A percentile compares a stretch with the other conserved stretches of the same genome.
These are phyloP conservation scores for Saksenaea oblongispora DNA, from an alignment of 371 early-diverging fungal species.

Conservation along the genomic window DNA sequence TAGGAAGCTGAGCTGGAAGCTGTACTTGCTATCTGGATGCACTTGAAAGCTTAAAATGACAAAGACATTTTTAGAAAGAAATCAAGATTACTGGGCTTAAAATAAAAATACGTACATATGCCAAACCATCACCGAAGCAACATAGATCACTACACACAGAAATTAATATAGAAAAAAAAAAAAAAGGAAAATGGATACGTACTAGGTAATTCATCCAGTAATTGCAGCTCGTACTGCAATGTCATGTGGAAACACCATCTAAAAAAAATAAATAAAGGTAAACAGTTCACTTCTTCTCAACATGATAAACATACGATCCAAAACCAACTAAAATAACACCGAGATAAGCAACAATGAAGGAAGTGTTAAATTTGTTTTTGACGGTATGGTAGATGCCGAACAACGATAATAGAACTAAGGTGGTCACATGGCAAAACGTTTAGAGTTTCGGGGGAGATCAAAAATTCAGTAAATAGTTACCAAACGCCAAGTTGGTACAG, in stretches of 20 bases:
- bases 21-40: conserved; percentile 37
- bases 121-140: conserved; percentile 45
- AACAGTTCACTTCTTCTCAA: not conserved
- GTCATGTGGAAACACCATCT: conserved; percentile 82
- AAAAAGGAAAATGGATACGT: conserved; percentile 16
- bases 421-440: not conserved
- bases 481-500: conserved; percentile 60
- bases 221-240: conserved; percentile 73
- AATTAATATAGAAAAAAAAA: not conserved
- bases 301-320: conserved; percentile 50
- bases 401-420: conserved; percentile 40
- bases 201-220: conserved; percentile 77
- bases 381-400: conserved; percentile 57
- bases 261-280: conserved; percentile 7
- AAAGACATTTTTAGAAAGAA: conserved; percentile 42
- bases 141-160: conserved; percentile 51
- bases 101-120: conserved; percentile 37
- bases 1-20: conserved; percentile 35
- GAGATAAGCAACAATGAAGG: conserved; percentile 60
- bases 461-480: conserved; percentile 29
- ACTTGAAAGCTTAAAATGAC: conserved; percentile 49
- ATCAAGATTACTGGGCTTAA: conserved; percentile 12
- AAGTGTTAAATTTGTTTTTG: conserved; percentile 46
- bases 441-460: not conserved
- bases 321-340: conserved; percentile 67